Evolutionary conservation across 257 asterid species (phyloP).

Genomic region (Solanum infundibuliforme): DNA sequence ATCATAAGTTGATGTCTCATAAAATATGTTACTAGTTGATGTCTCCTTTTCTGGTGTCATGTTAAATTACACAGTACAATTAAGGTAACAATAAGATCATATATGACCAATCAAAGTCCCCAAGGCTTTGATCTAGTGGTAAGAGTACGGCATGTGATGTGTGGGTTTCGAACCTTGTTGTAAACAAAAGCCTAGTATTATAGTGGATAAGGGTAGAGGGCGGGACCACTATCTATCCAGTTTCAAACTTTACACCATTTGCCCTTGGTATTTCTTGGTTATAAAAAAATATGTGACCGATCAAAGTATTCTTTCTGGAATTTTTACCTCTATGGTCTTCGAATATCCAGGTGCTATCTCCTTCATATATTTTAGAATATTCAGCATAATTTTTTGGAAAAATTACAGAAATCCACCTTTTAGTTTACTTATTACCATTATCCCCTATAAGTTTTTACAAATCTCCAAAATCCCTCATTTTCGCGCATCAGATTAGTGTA

Average conservation of each 20-base stretch:
- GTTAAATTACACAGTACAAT: neutral
- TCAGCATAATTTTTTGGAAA: neutral
- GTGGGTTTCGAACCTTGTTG: neutral
- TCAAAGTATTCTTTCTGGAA: neutral
- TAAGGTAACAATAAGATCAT: neutral
- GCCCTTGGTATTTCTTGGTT: neutral
- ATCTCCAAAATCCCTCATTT: too few relatives aligned
- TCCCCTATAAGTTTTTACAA: too few relatives aligned
- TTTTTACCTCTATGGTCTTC: neutral
- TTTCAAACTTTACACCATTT: neutral
- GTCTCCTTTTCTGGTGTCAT: neutral
- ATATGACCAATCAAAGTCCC: neutral
- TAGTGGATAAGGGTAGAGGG: neutral
- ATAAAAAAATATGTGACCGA: neutral
- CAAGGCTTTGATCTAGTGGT: neutral
- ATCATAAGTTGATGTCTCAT: neutral
- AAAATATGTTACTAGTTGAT: neutral
- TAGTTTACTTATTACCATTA: too few relatives aligned
- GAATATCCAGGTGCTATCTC: neutral
- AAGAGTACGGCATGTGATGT: neutral
- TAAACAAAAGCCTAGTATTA: neutral
- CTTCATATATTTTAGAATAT: neutral
- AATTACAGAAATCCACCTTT: too few relatives aligned
- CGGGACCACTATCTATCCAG: neutral
- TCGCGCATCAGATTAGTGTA: too few relatives aligned